Percentiles rank a stretch among this genome's conserved stretches.
These are phyloP conservation scores for Aspergillus proliferans DNA, from an alignment of 2,329 filamentous ascomycete species.

Conservation along the genomic window DNA sequence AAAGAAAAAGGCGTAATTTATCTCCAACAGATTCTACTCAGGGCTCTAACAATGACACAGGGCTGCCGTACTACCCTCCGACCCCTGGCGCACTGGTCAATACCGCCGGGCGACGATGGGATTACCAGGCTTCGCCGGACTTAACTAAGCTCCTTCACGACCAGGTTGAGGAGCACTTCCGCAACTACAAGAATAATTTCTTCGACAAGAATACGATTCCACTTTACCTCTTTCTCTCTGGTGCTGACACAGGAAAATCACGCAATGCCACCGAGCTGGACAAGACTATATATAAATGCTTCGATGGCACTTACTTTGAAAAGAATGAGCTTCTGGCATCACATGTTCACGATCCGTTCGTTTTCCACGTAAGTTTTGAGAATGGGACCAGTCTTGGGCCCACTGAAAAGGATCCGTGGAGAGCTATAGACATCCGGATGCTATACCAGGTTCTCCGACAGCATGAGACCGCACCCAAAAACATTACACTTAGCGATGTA, in stretches of 20 bases:
- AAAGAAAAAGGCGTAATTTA: background rate
- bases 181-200: too few species aligned
- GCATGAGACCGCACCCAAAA: background rate
- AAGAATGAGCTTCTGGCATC: background rate
- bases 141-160: too few species aligned
- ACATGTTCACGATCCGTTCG: background rate
- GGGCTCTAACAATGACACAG: too few species aligned
- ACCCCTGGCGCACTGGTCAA: too few species aligned
- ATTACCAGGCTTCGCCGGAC: too few species aligned
- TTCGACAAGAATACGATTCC: background rate
- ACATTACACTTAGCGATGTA: background rate
- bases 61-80: too few species aligned
- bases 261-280: background rate
- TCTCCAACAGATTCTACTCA: too few species aligned
- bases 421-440: background rate
- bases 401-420: background rate
- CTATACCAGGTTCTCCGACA: background rate
- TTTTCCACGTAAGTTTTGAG: background rate
- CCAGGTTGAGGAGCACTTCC: too few species aligned
- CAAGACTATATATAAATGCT: background rate
- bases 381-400: background rate
- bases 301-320: background rate
- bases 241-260: background rate
- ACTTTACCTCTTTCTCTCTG: background rate
- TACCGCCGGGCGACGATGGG: too few species aligned